Evolutionary conservation across 2,329 filamentous ascomycete genomes (phyloP), one percentile per base, ranked within the genome.

Genomic region (Trichoderma koningiopsis): DNA sequence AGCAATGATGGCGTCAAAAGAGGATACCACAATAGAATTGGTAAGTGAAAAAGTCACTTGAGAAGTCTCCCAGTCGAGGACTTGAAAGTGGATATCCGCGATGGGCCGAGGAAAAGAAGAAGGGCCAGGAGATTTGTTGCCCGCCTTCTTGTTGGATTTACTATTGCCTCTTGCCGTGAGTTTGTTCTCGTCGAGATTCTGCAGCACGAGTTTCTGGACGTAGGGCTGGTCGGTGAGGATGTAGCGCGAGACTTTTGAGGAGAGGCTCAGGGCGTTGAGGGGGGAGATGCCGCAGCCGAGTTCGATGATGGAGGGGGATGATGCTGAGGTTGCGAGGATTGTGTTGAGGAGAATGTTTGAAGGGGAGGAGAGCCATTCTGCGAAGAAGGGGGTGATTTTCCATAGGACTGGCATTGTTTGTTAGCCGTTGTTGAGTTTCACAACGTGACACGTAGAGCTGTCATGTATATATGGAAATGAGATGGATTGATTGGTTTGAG

Each of bases 221-320:
- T 98, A 98, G 56, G 88, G 81, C 79, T 97, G 95, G 78, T 99
- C 96, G 0, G 94, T 97, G 57, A 96, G 88, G 56, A 94, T 84
- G 77, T 96, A 96, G 70, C 83, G 83, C 27, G 77, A 73, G 22
- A 96, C 84, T 4, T 81, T 82, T 1, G 87, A 86, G 2, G 87
- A 86, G 14, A 97, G 80, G 7, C 88, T 83, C 47, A 96, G 83
- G 3, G 91, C 93, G 40, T 94, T 87, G 43, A 98, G 84, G 22
- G 91, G 93, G 0, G 94, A 92, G 68, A 97, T 91, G 66, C 96
- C 96, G 77, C 93, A 94, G 55, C 96, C 96, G 6, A 99, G 87
- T 77, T 98, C 96, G 68, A 97, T 83, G 24, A 94, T 83, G 6
- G 83, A 83, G 5, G 91, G 89, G 82, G 74, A 0, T 63, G 56